Conservation (phyloP, 1,284 basidiomycete genomes). For the Moesziomyces sp. region DNA sequence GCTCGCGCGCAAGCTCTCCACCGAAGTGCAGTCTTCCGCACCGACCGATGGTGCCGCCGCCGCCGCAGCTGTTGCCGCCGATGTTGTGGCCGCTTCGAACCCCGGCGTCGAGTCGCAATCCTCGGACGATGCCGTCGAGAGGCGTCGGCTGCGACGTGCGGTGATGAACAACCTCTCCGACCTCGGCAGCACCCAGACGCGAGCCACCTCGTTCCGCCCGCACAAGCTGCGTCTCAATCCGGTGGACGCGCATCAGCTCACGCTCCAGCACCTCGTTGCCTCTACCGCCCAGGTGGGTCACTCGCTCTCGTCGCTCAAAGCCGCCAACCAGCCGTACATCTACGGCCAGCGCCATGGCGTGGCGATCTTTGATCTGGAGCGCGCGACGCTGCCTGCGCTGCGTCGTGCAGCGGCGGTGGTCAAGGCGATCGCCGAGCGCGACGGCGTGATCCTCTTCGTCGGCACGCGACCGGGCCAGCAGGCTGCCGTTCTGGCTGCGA, state of each 20-base stretch:
- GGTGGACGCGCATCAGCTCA: conserved; percentile 74
- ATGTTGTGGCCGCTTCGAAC: not conserved
- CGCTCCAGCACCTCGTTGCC: conserved; percentile 88
- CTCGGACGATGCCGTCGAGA: conserved; percentile 25
- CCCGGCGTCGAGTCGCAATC: conserved; percentile 9
- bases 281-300: conserved; percentile 95
- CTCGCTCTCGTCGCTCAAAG: conserved; percentile 81
- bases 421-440: conserved; percentile 81
- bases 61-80: conserved; percentile 6
- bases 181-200: conserved; percentile 82
- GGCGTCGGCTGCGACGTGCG: conserved; percentile 45
- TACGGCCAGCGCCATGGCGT: conserved; percentile 91
- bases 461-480: conserved; percentile 85
- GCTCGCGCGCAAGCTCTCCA: conserved; percentile 18
- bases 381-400: conserved; percentile 84
- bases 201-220: conserved; percentile 78
- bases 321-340: conserved; percentile 89
- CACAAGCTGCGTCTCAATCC: conserved; percentile 79
- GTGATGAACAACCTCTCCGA: conserved; percentile 75
- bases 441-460: conserved; percentile 89
- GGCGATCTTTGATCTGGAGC: conserved; percentile 94
- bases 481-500: conserved; percentile 81
- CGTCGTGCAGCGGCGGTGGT: conserved; percentile 89
- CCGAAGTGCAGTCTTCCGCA: conserved; percentile 5
- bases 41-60: conserved; percentile 9